phyloP scores from a whole-genome alignment of 2,329 filamentous ascomycete genomes.

The Emydomyces testavorans region DNA sequence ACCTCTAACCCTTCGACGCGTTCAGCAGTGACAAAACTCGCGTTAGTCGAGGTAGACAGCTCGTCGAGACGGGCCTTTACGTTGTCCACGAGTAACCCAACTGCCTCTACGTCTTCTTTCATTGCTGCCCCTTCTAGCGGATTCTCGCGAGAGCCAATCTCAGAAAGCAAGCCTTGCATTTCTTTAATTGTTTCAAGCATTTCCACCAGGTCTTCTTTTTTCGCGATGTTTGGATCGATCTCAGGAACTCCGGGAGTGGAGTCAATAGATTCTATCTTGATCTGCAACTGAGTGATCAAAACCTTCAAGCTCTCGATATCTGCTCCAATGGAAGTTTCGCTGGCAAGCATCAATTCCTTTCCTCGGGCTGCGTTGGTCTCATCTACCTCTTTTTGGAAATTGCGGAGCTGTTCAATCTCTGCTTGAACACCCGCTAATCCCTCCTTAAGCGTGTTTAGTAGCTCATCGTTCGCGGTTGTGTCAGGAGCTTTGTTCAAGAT shows the following conservation, averaged over 20 bases:
- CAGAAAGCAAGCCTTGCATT: conserved; percentile 50
- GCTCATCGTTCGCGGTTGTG: conserved; percentile 75
- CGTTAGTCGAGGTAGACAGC: conserved; percentile 52
- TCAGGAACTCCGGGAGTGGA: conserved; percentile 39
- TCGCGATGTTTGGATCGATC: conserved; percentile 32
- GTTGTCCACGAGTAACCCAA: conserved; percentile 81
- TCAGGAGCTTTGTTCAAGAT: conserved; percentile 69
- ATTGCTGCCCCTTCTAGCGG: conserved; percentile 44
- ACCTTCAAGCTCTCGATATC: conserved; percentile 80
- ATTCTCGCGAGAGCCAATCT: conserved; percentile 31
- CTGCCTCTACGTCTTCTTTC: conserved; percentile 78
- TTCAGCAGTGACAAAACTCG: conserved; percentile 54
- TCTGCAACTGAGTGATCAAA: conserved; percentile 67
- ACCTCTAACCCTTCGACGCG: conserved; percentile 53
- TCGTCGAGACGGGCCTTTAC: conserved; percentile 83
- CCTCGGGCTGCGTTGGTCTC: conserved; percentile 42
- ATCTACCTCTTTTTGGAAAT: conserved; percentile 38
- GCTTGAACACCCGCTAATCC: conserved; percentile 63
- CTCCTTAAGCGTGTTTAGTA: conserved; percentile 74
- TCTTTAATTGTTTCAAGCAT: conserved; percentile 36
- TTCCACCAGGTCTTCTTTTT: conserved; percentile 39
- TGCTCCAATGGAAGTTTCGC: conserved; percentile 44
- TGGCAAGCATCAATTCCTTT: conserved; percentile 47
- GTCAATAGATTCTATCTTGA: conserved; percentile 72
- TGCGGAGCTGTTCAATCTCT: conserved; percentile 70